Conservation (phyloP, 129 eudicot species). For the Deinandra increscens region DNA sequence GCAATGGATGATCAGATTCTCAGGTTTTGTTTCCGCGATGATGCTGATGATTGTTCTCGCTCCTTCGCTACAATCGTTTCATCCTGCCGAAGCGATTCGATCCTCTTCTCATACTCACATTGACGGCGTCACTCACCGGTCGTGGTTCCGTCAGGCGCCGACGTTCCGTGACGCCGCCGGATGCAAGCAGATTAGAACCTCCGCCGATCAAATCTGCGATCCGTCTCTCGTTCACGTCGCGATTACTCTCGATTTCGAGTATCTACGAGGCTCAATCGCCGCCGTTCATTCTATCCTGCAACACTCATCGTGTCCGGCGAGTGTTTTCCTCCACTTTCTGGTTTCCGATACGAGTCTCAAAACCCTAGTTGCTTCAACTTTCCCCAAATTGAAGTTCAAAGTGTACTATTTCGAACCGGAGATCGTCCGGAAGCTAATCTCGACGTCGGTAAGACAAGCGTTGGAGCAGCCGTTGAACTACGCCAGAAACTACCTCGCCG, state of each 20-base stretch:
- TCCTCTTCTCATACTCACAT: constrained; percentile 35
- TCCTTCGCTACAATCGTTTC: constrained; percentile 80
- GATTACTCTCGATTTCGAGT: constrained; percentile 77
- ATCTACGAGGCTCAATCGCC: constrained; percentile 84
- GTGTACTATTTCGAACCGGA: constrained; percentile 72
- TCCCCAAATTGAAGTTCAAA: constrained; percentile 67
- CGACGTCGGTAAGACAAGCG: constrained; percentile 83
- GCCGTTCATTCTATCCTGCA: constrained; percentile 87
- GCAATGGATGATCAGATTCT: constrained; percentile 79
- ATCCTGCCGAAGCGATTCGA: constrained; percentile 93
- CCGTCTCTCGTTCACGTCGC: constrained; percentile 81
- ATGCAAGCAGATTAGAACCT: constrained; percentile 33
- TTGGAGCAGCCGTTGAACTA: constrained; percentile 86
- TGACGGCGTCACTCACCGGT: constrained; percentile 9
- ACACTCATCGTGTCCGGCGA: constrained; percentile 77
- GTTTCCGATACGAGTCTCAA: constrained; percentile 61
- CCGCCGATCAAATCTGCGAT: constrained; percentile 48
- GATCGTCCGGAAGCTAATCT: constrained; percentile 59
- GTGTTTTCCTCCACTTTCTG: constrained; percentile 74
- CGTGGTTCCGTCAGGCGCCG: constrained; percentile 46
- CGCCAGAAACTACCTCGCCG: constrained; percentile 85
- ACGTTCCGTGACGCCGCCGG: constrained; percentile 53
- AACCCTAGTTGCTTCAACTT: constrained; percentile 58
- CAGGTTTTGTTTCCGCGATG: constrained; percentile 68
- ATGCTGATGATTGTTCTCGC: constrained; percentile 69